phyloP scores from a whole-genome alignment of 805 yeast genomes.

The Myxozyma udenii region DNA sequence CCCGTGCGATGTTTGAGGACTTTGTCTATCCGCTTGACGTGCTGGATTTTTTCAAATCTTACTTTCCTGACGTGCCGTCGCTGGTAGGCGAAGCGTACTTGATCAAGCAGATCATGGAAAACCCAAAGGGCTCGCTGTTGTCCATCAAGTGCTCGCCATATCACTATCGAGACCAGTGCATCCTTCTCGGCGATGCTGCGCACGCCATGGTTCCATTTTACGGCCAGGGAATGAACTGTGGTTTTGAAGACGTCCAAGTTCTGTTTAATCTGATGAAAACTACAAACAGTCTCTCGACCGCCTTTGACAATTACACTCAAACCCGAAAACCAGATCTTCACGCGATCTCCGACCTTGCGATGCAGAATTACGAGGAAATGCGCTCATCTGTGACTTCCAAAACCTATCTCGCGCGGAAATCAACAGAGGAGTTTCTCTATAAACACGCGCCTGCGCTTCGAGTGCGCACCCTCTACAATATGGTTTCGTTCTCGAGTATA shows the following conservation, averaged over 20 bases:
- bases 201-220: constrained; percentile 98
- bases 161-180: constrained; percentile 57
- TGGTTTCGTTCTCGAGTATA: constrained; percentile 86
- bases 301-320: constrained; percentile 55
- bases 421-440: constrained; percentile 63
- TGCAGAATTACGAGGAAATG: constrained; percentile 83
- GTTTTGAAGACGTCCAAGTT: constrained; percentile 82
- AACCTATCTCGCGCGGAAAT: constrained; percentile 61
- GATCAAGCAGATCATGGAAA: constrained; percentile 48
- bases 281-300: constrained; percentile 32
- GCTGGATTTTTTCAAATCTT: constrained; percentile 50
- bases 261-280: constrained; percentile 50
- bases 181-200: constrained; percentile 88
- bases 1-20: constrained; percentile 63
- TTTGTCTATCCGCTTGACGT: constrained; percentile 48
- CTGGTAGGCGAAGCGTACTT: constrained; percentile 62
- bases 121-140: constrained; percentile 77
- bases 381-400: constrained; percentile 68
- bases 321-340: constrained; percentile 62
- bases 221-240: constrained; percentile 97
- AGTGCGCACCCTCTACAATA: constrained; percentile 61
- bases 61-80: constrained; percentile 72
- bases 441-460: constrained; percentile 63
- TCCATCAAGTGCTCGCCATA: constrained; percentile 70
- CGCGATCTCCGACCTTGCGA: constrained; percentile 74